Conservation (phyloP, 2,329 filamentous ascomycete species). For the Exophiala xenobiotica region DNA sequence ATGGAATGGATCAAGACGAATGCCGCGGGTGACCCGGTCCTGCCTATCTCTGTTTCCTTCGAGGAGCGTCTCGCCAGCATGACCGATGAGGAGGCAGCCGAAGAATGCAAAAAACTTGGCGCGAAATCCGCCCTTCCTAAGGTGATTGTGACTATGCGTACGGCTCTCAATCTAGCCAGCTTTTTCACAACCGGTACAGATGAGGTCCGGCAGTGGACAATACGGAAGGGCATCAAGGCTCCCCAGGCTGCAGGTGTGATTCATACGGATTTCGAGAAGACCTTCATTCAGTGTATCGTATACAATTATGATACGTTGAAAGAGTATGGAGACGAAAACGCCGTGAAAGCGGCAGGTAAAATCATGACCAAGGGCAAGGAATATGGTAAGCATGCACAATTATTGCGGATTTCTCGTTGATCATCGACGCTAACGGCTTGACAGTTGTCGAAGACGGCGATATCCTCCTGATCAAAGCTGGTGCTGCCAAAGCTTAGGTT, state of each 20-base stretch:
- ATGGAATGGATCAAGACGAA: slow-evolving; percentile 94
- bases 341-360: slow-evolving; percentile 92
- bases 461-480: slow-evolving; percentile 77
- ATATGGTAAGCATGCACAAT: slow-evolving; percentile 55
- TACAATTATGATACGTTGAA: slow-evolving; percentile 83
- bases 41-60: slow-evolving; percentile 87
- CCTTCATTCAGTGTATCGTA: slow-evolving; percentile 93
- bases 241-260: slow-evolving; percentile 97
- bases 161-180: slow-evolving; percentile 81
- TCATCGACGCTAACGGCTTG: too few relatives aligned
- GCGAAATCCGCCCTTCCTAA: slow-evolving; percentile 89
- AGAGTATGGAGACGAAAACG: slow-evolving; percentile 83
- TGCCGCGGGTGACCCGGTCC: slow-evolving; percentile 81
- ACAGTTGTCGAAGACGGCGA: slow-evolving; percentile 51
- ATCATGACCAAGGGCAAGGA: slow-evolving; percentile 99
- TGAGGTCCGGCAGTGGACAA: slow-evolving; percentile 98
- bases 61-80: slow-evolving; percentile 88
- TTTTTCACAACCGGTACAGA: slow-evolving; percentile 98
- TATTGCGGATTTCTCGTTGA: too few relatives aligned
- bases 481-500: slow-evolving; percentile 47
- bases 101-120: slow-evolving; percentile 82
- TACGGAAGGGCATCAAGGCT: slow-evolving; percentile 94
- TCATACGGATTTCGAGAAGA: slow-evolving; percentile 98
- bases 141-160: slow-evolving; percentile 89
- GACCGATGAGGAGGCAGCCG: slow-evolving; percentile 71